Evolutionary conservation across 768 basidiomycete species (phyloP).

Genomic region (Solioccasus polychromus): DNA sequence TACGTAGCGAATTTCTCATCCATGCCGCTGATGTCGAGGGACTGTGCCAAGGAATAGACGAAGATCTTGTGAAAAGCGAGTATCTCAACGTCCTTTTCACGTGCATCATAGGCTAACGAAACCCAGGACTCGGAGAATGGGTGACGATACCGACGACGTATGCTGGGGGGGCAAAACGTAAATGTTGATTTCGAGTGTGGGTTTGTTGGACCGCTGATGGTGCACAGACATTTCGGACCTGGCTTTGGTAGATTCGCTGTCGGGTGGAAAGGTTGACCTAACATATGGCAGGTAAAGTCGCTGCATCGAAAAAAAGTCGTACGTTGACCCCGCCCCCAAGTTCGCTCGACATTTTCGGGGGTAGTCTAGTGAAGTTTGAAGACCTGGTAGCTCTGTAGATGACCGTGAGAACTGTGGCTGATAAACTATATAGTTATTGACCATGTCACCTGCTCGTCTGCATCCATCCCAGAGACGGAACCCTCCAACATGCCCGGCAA

Average conservation of each 20-base stretch:
- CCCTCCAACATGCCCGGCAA: slow-evolving; percentile 77
- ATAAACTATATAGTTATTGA: slow-evolving; percentile 40
- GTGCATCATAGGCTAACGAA: slow-evolving; percentile 9
- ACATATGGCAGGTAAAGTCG: slow-evolving; percentile 36
- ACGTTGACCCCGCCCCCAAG: slow-evolving; percentile 26
- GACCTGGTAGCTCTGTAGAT: slow-evolving; percentile 33
- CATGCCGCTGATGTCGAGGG: slow-evolving; percentile 99
- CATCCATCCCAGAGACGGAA: slow-evolving; percentile 20
- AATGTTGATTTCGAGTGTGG: neutral
- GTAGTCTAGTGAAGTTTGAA: slow-evolving; percentile 56
- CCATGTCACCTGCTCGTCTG: slow-evolving; percentile 28
- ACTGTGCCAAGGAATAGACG: slow-evolving; percentile 93
- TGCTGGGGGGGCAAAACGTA: slow-evolving; percentile 93
- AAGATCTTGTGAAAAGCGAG: slow-evolving; percentile 78
- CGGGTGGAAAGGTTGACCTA: slow-evolving; percentile 66
- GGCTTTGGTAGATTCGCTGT: slow-evolving; percentile 73
- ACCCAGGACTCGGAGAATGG: slow-evolving; percentile 85
- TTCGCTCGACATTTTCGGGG: slow-evolving; percentile 72
- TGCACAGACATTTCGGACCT: slow-evolving; percentile 74
- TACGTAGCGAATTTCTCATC: slow-evolving; percentile 82
- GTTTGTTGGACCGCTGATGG: slow-evolving; percentile 1
- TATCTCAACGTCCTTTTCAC: slow-evolving; percentile 5
- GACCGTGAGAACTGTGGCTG: slow-evolving; percentile 40
- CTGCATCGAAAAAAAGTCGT: neutral
- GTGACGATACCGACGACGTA: slow-evolving; percentile 90